Base-by-base conservation (phyloP, 139 green algal genomes). In the Chlamydomonas sp. region DNA sequence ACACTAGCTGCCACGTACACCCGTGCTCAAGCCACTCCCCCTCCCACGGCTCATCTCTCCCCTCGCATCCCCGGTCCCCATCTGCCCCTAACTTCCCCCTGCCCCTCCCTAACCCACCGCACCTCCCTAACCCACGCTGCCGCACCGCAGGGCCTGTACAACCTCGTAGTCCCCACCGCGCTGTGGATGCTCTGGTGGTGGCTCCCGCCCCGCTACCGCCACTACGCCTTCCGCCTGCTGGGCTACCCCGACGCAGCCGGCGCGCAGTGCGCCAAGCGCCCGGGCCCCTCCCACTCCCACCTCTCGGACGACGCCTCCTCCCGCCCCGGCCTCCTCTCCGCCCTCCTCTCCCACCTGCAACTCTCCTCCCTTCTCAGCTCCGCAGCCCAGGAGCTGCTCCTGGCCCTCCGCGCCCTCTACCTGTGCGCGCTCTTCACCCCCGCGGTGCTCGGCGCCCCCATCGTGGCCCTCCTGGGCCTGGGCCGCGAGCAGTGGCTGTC, bases 341-440 rank as follows among this genome's bases (percentile, higher is more conserved):
- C 14, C 17, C 18, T 77, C 15, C 62, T 82, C 0, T 1, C 15
- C 31, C 83, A 68, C 17, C 83, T 82, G 31, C 20, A 31, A 4
- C 69, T 61, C 6, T 6, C 5, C 5, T 1, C 12, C 17, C 77
- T 75, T 5, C 58, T 2, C n/a, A 17, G 4, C 4, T 2, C 62
- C 1, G 5, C 66, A 0, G 5, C 10, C 5, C 83, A 94, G 20
- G 90, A 97, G 89, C 8, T 93, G 61, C 63, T 69, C 1, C 83
- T 95, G 7, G 77, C 75, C 6, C 57, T 91, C 59, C 86, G 95
- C 1, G 95, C 86, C 6, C 4, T 92, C 0, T 97, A 93, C 87
- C 92, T 98, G 59, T 63, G 87, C 2, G 57, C 92, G 49, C 92
- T 98, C 4, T 97, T 98, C 85, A 69, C 90, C 20, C 95, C 96